phyloP scores from a whole-genome alignment of 2,329 filamentous ascomycete species.

The Cladophialophora bantiana region DNA sequence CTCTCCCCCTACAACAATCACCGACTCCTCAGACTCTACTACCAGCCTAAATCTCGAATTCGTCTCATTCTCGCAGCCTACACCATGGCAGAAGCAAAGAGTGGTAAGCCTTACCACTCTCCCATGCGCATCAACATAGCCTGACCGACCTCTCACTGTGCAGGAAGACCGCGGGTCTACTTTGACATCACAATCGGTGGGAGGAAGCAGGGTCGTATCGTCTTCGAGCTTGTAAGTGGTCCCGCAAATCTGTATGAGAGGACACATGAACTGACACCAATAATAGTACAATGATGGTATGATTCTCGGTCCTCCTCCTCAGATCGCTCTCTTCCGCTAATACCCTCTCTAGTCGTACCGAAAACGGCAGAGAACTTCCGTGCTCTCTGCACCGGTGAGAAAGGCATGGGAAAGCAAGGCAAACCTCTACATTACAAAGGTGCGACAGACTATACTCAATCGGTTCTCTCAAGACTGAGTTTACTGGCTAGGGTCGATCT shows the following conservation, averaged over 20 bases:
- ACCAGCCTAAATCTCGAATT: background rate
- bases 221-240: constrained; percentile 78
- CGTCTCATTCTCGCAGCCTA: background rate
- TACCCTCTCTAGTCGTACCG: constrained; percentile 73
- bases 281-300: constrained; percentile 39
- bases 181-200: constrained; percentile 89
- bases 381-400: constrained; percentile 91
- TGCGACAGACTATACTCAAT: constrained; percentile 37
- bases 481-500: constrained; percentile 69
- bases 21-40: background rate
- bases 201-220: constrained; percentile 75
- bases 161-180: constrained; percentile 80
- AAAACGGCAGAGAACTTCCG: constrained; percentile 98
- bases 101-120: constrained; percentile 28
- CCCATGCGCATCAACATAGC: background rate
- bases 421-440: constrained; percentile 91
- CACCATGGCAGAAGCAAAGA: constrained; percentile 31
- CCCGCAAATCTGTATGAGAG: background rate
- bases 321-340: constrained; percentile 47
- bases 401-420: constrained; percentile 79
- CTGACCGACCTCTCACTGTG: constrained; percentile 32
- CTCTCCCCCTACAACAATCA: background rate
- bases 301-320: background rate
- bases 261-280: constrained; percentile 23
- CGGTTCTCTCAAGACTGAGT: constrained; percentile 13